Conservation (phyloP, 1,284 basidiomycete species). For the Tilletia setariae region DNA sequence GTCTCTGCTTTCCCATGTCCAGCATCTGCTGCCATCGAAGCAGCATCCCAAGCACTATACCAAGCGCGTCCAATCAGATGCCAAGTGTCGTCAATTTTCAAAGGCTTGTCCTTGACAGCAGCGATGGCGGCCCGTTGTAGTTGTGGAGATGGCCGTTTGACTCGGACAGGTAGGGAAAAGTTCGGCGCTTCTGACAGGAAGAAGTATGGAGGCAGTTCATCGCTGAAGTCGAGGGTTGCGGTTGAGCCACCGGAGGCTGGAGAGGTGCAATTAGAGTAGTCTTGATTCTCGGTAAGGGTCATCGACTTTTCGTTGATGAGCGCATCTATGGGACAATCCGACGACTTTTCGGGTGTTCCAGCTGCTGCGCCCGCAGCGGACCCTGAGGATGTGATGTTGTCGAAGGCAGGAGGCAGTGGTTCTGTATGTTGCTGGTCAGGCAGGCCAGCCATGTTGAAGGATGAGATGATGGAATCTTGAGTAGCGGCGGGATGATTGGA, state of each 20-base stretch:
- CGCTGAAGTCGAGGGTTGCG: neutral
- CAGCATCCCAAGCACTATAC: conserved; percentile 71
- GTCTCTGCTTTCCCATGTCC: neutral
- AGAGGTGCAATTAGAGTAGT: neutral
- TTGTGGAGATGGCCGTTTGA: neutral
- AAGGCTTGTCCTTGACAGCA: conserved; percentile 55
- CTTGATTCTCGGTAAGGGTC: neutral
- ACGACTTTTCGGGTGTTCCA: neutral
- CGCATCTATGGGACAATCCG: conserved; percentile 2
- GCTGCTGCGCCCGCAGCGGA: no score
- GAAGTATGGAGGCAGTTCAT: conserved; percentile 1
- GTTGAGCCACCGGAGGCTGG: neutral
- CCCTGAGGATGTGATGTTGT: no score
- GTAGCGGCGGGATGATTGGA: no score
- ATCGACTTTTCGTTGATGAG: conserved; percentile 8
- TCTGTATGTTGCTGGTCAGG: no score
- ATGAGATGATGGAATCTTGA: no score
- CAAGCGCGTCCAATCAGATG: conserved; percentile 69
- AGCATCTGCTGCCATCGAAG: conserved; percentile 60
- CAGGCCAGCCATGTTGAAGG: no score
- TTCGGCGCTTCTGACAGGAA: neutral
- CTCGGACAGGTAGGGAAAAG: neutral
- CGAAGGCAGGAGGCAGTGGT: no score
- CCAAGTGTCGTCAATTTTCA: conserved; percentile 70
- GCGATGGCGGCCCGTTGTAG: neutral